phyloP scores from a whole-genome alignment of 257 asterid genomes.

The Buddleja alternifolia region DNA sequence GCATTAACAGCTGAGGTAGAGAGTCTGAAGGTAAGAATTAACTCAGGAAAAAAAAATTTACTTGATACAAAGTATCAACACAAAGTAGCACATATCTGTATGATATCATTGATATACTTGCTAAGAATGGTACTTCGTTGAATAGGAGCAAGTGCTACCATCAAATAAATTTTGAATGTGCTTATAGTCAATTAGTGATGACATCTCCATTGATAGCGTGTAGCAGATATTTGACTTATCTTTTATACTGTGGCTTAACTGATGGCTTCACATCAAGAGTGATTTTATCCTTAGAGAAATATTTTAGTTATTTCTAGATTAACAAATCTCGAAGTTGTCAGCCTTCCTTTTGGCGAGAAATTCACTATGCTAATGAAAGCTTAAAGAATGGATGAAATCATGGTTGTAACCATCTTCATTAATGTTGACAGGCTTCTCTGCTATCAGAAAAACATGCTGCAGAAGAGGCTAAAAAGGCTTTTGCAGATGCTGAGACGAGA shows the following conservation, averaged over 20 bases:
- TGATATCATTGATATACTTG: slow-evolving; percentile 16
- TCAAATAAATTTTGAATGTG: slow-evolving; percentile 10
- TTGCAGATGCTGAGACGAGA: slow-evolving; percentile 63
- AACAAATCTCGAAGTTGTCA: neutral
- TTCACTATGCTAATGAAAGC: slow-evolving; percentile 15
- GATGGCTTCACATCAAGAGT: slow-evolving; percentile 10
- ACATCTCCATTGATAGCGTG: neutral
- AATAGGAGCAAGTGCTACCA: slow-evolving; percentile 14
- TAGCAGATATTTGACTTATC: neutral
- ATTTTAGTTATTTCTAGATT: neutral
- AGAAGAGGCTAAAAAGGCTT: slow-evolving; percentile 67
- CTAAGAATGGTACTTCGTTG: slow-evolving; percentile 22
- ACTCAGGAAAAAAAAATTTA: neutral
- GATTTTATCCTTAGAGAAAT: neutral
- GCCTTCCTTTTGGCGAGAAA: neutral
- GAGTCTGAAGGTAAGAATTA: slow-evolving; percentile 66
- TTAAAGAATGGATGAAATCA: slow-evolving; percentile 21
- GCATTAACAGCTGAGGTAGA: slow-evolving; percentile 81
- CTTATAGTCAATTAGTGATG: slow-evolving; percentile 21
- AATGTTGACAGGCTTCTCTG: slow-evolving; percentile 63
- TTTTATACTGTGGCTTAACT: slow-evolving; percentile 16
- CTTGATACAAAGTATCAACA: slow-evolving; percentile 25
- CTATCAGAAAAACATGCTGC: slow-evolving; percentile 70
- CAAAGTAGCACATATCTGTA: slow-evolving; percentile 10
- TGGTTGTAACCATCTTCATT: slow-evolving; percentile 25